These are phyloP conservation scores for Colletotrichum camelliae DNA, from an alignment of 2,329 filamentous ascomycete species.

Conservation along the genomic window DNA sequence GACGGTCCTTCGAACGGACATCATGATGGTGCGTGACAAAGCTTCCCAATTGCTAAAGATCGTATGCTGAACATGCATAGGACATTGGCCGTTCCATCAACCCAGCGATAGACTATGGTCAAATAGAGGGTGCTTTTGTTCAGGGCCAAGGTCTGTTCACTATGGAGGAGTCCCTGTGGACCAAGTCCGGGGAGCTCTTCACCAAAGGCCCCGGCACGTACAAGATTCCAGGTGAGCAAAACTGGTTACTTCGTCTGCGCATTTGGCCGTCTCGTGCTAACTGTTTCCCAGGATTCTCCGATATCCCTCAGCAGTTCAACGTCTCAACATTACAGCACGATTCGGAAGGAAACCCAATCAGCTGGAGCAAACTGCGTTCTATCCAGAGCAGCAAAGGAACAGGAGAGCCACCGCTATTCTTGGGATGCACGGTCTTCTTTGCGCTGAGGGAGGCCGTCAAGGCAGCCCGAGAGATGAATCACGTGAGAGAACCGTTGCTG, in stretches of 20 bases:
- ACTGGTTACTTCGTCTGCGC: neutral
- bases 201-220: neutral
- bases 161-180: neutral
- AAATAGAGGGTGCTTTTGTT: neutral
- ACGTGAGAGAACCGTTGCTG: neutral
- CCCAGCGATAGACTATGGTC: neutral
- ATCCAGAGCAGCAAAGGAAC: neutral
- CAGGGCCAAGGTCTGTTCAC: neutral
- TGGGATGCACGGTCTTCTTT: neutral
- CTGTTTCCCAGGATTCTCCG: neutral
- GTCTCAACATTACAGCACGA: neutral
- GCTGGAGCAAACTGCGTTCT: neutral
- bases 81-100: neutral
- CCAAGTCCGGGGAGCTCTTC: neutral
- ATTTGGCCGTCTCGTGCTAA: neutral
- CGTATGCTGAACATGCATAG: neutral
- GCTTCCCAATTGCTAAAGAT: neutral
- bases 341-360: neutral
- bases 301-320: neutral
- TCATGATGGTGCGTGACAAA: neutral
- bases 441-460: neutral
- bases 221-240: neutral
- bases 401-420: neutral
- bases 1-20: neutral
- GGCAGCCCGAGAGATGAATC: neutral